phyloP scores from a whole-genome alignment of 225 moss, liverwort and hornwort species.

The Anthoceros angustus region DNA sequence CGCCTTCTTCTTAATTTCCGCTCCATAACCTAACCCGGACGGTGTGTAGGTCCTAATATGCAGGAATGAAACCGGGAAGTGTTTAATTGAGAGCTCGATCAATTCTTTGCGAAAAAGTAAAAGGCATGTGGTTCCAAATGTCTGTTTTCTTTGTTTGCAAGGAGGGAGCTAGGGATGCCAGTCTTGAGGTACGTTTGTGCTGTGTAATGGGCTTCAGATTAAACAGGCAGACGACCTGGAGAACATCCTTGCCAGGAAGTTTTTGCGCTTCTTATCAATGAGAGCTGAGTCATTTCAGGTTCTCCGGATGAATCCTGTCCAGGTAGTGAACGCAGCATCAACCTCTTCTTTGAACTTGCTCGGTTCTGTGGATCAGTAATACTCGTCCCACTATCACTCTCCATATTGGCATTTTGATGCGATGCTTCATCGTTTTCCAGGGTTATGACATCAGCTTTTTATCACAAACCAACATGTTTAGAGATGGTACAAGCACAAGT shows the following conservation, averaged over 20 bases:
- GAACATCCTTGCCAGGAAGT: conserved; percentile 87
- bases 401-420: neutral
- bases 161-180: neutral
- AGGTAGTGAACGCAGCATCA: conserved; percentile 29
- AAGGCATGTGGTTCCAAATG: conserved; percentile 33
- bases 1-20: too few species aligned
- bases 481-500: conserved; percentile 94
- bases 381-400: neutral
- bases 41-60: conserved; percentile 74
- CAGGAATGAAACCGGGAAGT: conserved; percentile 96
- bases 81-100: conserved; percentile 90
- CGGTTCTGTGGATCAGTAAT: neutral
- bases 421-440: conserved; percentile 18
- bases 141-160: neutral
- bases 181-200: neutral
- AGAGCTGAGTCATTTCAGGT: conserved; percentile 96
- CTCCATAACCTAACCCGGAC: too few species aligned
- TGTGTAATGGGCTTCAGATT: conserved; percentile 29
- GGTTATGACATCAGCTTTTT: conserved; percentile 98
- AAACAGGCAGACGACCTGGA: conserved; percentile 98
- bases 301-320: conserved; percentile 91
- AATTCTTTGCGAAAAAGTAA: conserved; percentile 83
- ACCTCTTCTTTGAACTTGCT: neutral
- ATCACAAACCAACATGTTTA: conserved; percentile 90
- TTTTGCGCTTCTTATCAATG: conserved; percentile 94